These are phyloP conservation scores for Chlorella sorokiniana DNA, from an alignment of 139 green algal genomes.

Conservation along the genomic window DNA sequence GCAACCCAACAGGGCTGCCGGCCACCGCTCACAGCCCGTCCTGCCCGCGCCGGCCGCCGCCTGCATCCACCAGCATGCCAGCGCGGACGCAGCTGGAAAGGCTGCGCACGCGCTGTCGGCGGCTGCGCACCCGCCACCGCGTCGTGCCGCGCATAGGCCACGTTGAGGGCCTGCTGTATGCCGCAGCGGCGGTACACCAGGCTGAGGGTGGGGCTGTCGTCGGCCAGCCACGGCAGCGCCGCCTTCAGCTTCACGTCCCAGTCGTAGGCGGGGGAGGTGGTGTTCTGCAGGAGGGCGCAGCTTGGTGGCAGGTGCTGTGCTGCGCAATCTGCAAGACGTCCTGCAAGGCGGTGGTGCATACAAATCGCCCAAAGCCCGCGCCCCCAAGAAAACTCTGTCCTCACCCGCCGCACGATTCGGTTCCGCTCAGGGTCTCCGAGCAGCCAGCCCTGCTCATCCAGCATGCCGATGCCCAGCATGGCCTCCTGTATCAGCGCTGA, in stretches of 20 bases:
- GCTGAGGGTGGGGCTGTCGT: neutral
- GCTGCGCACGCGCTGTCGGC: neutral
- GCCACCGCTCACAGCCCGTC: no score
- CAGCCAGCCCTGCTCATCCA: constrained; percentile 17
- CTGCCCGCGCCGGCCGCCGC: no score
- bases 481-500: neutral
- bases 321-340: neutral
- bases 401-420: neutral
- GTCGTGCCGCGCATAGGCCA: constrained; percentile 9
- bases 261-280: neutral
- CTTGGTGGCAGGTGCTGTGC: neutral
- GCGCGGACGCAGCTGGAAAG: neutral
- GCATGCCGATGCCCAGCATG: constrained; percentile 3
- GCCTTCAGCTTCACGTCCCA: neutral
- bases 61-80: neutral
- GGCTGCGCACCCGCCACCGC: constrained; percentile 1
- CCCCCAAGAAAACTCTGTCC: neutral
- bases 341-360: neutral
- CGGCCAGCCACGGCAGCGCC: neutral
- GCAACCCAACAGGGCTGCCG: neutral
- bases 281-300: constrained; percentile 4
- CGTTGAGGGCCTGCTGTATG: constrained; percentile 14
- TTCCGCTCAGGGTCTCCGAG: neutral
- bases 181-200: neutral
- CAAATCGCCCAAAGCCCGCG: neutral